Conservation (phyloP, 495 filamentous ascomycete species). For the Coniosporium apollinis region DNA sequence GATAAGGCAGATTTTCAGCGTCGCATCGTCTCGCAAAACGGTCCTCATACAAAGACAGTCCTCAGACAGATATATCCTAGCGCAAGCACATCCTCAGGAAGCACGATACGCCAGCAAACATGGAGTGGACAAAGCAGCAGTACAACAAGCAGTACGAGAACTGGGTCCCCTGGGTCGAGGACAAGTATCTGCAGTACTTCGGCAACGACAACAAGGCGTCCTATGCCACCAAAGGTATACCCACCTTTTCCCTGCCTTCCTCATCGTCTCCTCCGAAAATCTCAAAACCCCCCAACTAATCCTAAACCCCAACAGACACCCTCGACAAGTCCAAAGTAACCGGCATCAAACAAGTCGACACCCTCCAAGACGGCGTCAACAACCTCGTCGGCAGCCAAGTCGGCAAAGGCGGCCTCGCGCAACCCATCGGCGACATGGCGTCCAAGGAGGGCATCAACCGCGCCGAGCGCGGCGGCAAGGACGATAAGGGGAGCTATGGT, state of each 20-base stretch:
- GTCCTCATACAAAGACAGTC: too few species aligned
- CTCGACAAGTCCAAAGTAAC: conserved; percentile 52
- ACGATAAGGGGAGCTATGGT: conserved; percentile 36
- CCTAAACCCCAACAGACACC: conserved; percentile 39
- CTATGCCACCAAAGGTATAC: conserved; percentile 42
- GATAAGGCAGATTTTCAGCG: too few species aligned
- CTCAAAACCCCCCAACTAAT: conserved; percentile 51
- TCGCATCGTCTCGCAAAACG: too few species aligned
- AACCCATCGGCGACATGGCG: conserved; percentile 39
- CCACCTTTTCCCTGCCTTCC: conserved; percentile 1
- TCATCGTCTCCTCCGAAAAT: conserved; percentile 28
- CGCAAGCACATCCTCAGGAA: too few species aligned
- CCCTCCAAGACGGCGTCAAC: conserved; percentile 44
- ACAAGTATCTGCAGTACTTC: conserved; percentile 51
- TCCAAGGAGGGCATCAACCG: conserved; percentile 51
- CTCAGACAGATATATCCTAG: too few species aligned
- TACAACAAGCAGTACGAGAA: conserved; percentile 52
- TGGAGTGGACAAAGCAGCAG: conserved; percentile 37
- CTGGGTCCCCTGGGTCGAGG: conserved; percentile 64
- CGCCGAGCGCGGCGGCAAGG: conserved; percentile 42
- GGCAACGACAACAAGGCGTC: conserved; percentile 57
- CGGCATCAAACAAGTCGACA: conserved; percentile 40
- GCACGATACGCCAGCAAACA: too few species aligned
- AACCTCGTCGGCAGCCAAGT: conserved; percentile 40
- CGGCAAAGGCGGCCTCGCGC: conserved; percentile 43